Evolutionary conservation across 192 early-diverging fungal genomes (phyloP), one percentile per base, ranked within the genome.

Genomic region (Geranomyces variabilis): DNA sequence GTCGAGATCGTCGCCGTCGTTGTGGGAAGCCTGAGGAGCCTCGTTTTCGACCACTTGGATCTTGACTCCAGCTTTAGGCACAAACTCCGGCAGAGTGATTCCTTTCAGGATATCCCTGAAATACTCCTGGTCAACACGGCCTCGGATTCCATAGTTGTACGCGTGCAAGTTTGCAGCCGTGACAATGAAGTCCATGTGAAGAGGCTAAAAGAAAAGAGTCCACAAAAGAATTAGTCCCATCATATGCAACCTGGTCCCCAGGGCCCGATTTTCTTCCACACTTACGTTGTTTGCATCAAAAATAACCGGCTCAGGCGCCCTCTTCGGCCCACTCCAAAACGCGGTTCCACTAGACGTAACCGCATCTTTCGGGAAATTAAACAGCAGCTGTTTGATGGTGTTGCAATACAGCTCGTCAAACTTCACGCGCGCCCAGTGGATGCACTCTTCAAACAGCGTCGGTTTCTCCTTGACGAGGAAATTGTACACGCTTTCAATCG

Each of bases 301-400:
- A 5, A 71, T 73, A 46, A 97, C 77, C 26, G 92, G 86, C 2
- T 88, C 85, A 30, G 97, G 97, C 14, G 94, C 92, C 55, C 96
- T 89, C 84, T 99, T 99, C 59, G 95, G 95, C 24, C 93, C 94
- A 36, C 92, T 93, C 97, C 97, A 99, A 89, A 99, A 99, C 41
- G 85, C 81, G 61, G 90, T 88, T 34, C 97, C 97, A 8, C 90
- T 86, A 17, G 90, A 93, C 0, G 97, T 98, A 34, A 91, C 55
- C 22, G 96, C 84, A 79, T 98, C 97, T 66, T 84, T 86, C 21
- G 97, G 96, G 90, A 99, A 99, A 80, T 96, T 98, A 87, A 89
- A 97, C 63, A 99, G 79, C 47, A 99, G 83, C 80, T 99, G 97
- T 68, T 89, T 86, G 73, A 98, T 96, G 53, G 87, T 87, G 84